phyloP scores from a whole-genome alignment of 768 basidiomycete genomes.

The Dentipellis fragilis region DNA sequence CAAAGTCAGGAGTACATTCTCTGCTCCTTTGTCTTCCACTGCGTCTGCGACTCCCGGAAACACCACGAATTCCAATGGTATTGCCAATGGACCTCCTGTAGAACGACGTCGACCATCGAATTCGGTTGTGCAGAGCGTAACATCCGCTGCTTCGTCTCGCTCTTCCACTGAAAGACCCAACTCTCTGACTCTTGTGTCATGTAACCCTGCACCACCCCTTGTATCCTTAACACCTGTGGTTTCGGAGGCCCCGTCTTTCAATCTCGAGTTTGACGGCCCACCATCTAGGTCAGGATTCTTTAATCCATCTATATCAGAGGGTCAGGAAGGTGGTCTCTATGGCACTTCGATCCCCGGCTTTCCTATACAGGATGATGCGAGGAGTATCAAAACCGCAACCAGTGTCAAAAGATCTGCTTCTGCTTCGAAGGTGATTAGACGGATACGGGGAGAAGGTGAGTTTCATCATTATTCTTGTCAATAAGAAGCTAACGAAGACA shows the following conservation, averaged over 20 bases:
- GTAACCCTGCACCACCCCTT: conserved; percentile 67
- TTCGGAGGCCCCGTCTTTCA: conserved; percentile 66
- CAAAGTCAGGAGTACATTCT: conserved; percentile 70
- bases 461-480: conserved; percentile 4
- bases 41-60: conserved; percentile 28
- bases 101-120: conserved; percentile 58
- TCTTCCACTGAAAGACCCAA: conserved; percentile 46
- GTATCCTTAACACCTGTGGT: conserved; percentile 81
- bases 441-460: conserved; percentile 83
- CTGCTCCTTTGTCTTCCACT: conserved; percentile 50
- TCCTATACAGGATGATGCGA: conserved; percentile 83
- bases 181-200: conserved; percentile 40
- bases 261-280: conserved; percentile 51
- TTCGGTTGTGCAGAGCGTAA: conserved; percentile 30
- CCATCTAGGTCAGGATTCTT: conserved; percentile 40
- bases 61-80: conserved; percentile 12
- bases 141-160: conserved; percentile 38
- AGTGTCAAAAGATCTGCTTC: conserved; percentile 70
- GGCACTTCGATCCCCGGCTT: conserved; percentile 85
- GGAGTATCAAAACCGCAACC: conserved; percentile 69
- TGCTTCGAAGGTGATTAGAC: conserved; percentile 84
- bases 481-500: not conserved
- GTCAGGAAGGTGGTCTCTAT: conserved; percentile 45
- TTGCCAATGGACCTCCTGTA: conserved; percentile 20
- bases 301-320: conserved; percentile 45